Evolutionary conservation across 1,284 basidiomycete genomes (phyloP), one percentile per base, ranked within the genome.

Genomic region (Apiotrichum akiyoshidainum): DNA sequence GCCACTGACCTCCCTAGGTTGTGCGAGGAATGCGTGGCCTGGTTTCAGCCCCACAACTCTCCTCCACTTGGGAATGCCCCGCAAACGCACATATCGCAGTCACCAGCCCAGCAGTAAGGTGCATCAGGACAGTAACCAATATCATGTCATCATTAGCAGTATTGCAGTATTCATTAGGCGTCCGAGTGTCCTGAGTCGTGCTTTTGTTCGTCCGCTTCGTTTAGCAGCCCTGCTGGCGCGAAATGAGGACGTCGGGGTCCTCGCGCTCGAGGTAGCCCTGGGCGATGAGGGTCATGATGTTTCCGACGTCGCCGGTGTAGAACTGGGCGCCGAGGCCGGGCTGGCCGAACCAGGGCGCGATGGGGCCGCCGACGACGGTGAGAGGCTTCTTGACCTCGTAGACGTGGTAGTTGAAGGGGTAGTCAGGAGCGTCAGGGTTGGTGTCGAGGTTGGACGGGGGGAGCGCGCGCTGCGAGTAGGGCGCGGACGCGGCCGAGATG

Each of bases 391-490:
- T 19, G 34, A 48, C 47, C 34, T 37, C 31, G 47, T 48, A 48
- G 9, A 48, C 47, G 47, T 48, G 47, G 47, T 48, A 48, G 47
- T 48, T 48, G 47, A 37, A 48, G 5, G 47, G 47, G 19, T 34
- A 48, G 47, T 48, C 47, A 9, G 47, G 47, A 17, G 47, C 47
- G 47, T 19, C 34, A 10, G 47, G 47, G 47, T 48, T 48, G 8
- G 47, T 48, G 47, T 48, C 47, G 47, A 48, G 47, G 47, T 48
- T 48, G 47, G 47, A 21, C 16, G 47, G 47, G 16, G 47, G 47
- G 33, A 48, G 47, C 14, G 47, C 47, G 47, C 47, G 47, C 33
- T 48, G 47, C 34, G 34, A 37, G 47, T 48, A 48, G 10, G 47
- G 47, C n/a, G 47, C 47, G 1, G 47, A 17, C 3, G 47, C 47